Percentiles rank a stretch among this genome's conserved stretches.
Conservation (phyloP, 495 filamentous ascomycete genomes). For the Staphylotrichum tortipilum region DNA sequence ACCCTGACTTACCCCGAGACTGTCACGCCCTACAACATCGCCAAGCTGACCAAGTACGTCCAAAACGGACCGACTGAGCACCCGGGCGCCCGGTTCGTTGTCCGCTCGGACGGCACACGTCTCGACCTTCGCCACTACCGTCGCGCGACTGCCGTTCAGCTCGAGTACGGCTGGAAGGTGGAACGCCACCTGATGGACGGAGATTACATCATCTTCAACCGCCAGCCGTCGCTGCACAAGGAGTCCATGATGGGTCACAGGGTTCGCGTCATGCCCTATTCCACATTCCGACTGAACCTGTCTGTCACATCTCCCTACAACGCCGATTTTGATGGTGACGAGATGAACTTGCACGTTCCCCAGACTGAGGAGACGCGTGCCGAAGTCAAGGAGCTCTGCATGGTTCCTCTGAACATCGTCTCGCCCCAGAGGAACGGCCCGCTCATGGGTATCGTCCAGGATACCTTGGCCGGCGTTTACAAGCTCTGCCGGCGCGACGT, state of each 20-base stretch:
- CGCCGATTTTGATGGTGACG: constrained; percentile 97
- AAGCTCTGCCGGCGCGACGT: constrained; percentile 90
- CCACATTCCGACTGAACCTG: constrained; percentile 92
- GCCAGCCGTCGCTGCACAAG: constrained; percentile 96
- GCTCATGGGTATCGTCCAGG: constrained; percentile 99
- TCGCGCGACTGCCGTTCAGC: constrained; percentile 66
- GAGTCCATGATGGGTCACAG: constrained; percentile 99
- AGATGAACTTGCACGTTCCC: constrained; percentile 98
- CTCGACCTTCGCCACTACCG: constrained; percentile 91
- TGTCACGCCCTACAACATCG: constrained; percentile 96
- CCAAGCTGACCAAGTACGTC: constrained; percentile 77
- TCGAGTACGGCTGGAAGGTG: constrained; percentile 97
- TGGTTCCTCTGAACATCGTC: constrained; percentile 95
- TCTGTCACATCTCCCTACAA: constrained; percentile 98
- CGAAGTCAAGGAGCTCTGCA: constrained; percentile 84
- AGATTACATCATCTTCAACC: constrained; percentile 98
- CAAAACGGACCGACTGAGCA: constrained; percentile 90
- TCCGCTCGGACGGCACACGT: constrained; percentile 80
- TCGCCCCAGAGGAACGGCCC: constrained; percentile 95
- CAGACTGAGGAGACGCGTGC: constrained; percentile 95
- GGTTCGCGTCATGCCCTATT: constrained; percentile 96
- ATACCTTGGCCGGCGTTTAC: constrained; percentile 92
- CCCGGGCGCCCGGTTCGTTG: constrained; percentile 90
- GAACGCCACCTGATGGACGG: constrained; percentile 92
- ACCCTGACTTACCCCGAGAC: constrained; percentile 94